Evolutionary conservation across 345 rosid species (phyloP), one percentile per base, ranked within the genome.

Genomic region (Camelina hispida): DNA sequence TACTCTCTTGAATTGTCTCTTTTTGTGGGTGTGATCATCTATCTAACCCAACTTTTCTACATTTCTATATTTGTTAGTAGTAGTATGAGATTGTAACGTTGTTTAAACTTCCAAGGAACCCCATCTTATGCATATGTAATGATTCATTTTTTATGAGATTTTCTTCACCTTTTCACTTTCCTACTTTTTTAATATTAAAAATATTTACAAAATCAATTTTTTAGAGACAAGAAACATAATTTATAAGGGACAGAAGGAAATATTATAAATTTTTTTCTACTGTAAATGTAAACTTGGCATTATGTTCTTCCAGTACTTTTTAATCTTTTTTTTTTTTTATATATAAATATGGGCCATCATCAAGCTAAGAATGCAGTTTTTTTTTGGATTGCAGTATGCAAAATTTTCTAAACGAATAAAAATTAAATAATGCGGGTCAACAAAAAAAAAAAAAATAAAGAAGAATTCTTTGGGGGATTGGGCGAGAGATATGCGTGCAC

Each of bases 401-500:
- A 56, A 7, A 0, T 32, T 32, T 43, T 16, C 16, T 56, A 43
- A 1, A 47, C 20, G 10, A 70, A 25, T 55, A 60, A 61, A 10
- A 28, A 28, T 28, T 61, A 38, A 40, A 10, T 1, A 61, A 40
- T 16, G 22, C 9, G 13, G 56, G 71, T 73, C 77, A 73, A 73
- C 65, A 73, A 35, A 38, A 5, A 5, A 51, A 3, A 4, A n/a
- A 6, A 53, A 68, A 22, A 15, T 2, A 67, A 75, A 68, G 46
- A 18, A 42, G 58, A 59, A 52, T 61, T 75, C 8, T 54, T 43
- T 78, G 48, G 78, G 65, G 65, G 78, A 72, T 67, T 61, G 67
- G 78, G 68, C 32, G 74, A 66, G 75, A 20, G 80, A 64, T 79
- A 75, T 73, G 84, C 86, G 72, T 63, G 83, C 81, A 84, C 83